Evolutionary conservation across 345 rosid species (phyloP), one percentile per base, ranked within the genome.

Genomic region (Abelmoschus esculentus): DNA sequence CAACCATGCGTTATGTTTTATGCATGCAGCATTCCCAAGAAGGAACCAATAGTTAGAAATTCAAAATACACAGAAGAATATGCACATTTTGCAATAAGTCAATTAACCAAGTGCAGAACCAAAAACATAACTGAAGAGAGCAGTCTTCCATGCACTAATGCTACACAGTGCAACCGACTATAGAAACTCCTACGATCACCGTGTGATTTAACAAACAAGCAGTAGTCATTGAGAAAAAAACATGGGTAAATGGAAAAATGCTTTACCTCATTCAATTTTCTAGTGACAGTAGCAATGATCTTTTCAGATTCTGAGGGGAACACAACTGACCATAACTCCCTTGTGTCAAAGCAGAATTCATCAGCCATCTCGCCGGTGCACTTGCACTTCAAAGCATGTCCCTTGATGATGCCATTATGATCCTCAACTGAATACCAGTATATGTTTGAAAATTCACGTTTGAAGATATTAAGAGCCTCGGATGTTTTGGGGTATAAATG

Each of bases 391-490:
- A 89, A 77, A 47, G 70, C 92, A 80, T 85, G 85, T 56, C 99
- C 99, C 83, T 83, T 86, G 72, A 96, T 86, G 66, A 89, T 80
- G 67, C 91, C 87, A 40, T 78, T 76, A 55, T 82, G 87, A 36
- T 80, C 88, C 65, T 85, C 92, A 75, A 92, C 88, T 42, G 97
- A 85, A 75, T 90, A 96, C 97, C 97, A 96, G 77, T 89, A 96
- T 62, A 90, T 75, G 73, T 96, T 96, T 66, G 89, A 80, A 65
- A 86, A 75, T 76, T 92, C 96, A 44, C 31, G 80, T 63, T 80
- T 83, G 76, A 96, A 90, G 74, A 90, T 84, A 66, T 76, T 50
- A 55, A 74, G 73, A 78, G 98, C 89, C 77, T 92, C 93, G 40
- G 90, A 70, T 42, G 91, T 82, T 83, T 81, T 86, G 1, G 99